These are phyloP conservation scores for Xylaria nigripes DNA, from an alignment of 495 filamentous ascomycete species.

Conservation along the genomic window DNA sequence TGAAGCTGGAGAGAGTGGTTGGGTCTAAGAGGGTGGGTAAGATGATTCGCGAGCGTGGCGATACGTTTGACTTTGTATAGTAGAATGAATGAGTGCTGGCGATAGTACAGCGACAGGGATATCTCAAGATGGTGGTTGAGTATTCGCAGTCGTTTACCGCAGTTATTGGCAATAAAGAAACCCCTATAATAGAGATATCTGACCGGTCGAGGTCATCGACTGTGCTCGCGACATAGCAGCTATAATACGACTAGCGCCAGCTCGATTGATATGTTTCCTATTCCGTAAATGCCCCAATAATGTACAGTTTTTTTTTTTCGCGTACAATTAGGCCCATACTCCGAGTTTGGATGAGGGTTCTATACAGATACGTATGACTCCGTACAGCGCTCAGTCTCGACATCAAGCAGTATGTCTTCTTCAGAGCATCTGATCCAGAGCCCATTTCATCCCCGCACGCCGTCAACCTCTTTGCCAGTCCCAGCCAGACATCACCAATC, in stretches of 20 bases:
- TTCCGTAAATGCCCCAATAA: conserved; percentile 6
- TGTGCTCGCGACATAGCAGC: not conserved
- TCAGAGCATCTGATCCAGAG: not conserved
- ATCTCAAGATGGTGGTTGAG: not conserved
- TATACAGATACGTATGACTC: not conserved
- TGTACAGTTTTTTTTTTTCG: conserved; percentile 9
- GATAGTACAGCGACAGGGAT: no score
- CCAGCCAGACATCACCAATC: conserved; percentile 19
- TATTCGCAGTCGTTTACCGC: not conserved
- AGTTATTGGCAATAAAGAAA: not conserved
- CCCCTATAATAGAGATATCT: not conserved
- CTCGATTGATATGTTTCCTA: not conserved
- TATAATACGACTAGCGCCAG: not conserved
- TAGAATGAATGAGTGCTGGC: not conserved
- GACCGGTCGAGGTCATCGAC: not conserved
- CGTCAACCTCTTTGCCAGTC: not conserved
- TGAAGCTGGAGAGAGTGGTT: conserved; percentile 84
- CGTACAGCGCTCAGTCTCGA: not conserved
- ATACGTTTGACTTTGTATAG: conserved; percentile 80
- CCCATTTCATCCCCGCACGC: not conserved
- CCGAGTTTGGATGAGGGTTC: not conserved
- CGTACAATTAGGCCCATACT: conserved; percentile 1
- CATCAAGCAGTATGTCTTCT: not conserved
- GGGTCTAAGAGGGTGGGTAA: conserved; percentile 69
- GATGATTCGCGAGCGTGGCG: conserved; percentile 66